Base-by-base conservation (phyloP, 2,329 filamentous ascomycete genomes). In the Aschersonia sp. region DNA sequence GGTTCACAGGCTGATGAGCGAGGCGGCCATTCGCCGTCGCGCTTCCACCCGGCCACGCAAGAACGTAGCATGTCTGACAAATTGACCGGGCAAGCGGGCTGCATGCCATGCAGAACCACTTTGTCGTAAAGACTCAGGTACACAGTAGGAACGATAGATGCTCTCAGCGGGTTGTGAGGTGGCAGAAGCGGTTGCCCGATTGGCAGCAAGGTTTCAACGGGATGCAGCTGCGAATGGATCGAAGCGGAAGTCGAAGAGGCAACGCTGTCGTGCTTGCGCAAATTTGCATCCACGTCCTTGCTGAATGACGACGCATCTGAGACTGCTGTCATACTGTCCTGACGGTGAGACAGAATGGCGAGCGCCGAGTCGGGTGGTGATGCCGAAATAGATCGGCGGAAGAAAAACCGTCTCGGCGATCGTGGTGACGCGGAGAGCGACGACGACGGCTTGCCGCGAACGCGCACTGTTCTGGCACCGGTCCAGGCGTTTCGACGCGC, bases 41-140 rank as follows among this genome's bases (percentile, higher is more conserved):
- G 76, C 63, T 94, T 94, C 90, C 90, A 96, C 42, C 90, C 90
- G 31, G 83, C 75, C 1, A 97, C 88, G 54, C 90, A 85, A 10
- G 86, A 79, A 8, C 79, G 76, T 29, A 86, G 79, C 68, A 96
- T 81, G 56, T 94, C 87, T 32, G 75, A 69, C 0, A 97, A 75
- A 56, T 95, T 96, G 58, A 96, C 84, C 4, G 90, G 90, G 12
- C 94, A 86, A 1, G 84, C 83, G 0, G 90, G 90, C 3, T 87
- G 86, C 53, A 92, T 76, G 39, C 74, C 77, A 57, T 90, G 82
- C 1, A 88, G 63, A 42, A 96, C 81, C 46, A 95, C 83, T 65
- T 95, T 95, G 60, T 85, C 83, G 69, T 94, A 96, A 49, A 97
- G 86, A 44, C 83, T 85, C 0, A 81, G 69, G 63, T 96, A 94